These are phyloP conservation scores for Macrotyloma uniflorum DNA, from an alignment of 306 rosid species.

Conservation along the genomic window DNA sequence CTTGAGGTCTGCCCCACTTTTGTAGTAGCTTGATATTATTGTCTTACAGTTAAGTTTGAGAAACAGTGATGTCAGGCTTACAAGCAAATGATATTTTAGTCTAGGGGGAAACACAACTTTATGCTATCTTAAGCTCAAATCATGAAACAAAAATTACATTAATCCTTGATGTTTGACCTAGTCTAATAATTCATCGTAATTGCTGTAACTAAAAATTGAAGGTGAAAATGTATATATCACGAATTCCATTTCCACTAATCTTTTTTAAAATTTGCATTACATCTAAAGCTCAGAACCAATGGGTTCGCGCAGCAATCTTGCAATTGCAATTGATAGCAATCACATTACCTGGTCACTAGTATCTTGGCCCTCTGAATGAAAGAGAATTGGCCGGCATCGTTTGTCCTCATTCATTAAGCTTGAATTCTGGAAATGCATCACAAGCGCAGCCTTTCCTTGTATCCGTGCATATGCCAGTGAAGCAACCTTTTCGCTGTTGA, in stretches of 20 bases:
- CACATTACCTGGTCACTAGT: conserved; percentile 67
- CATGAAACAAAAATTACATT: neutral
- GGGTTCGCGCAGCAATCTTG: neutral
- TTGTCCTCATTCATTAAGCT: conserved; percentile 96
- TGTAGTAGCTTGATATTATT: neutral
- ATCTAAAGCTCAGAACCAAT: neutral
- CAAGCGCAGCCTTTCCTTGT: conserved; percentile 94
- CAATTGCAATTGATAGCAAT: conserved; percentile 7
- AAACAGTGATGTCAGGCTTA: neutral
- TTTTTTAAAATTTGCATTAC: neutral
- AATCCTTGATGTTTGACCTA: neutral
- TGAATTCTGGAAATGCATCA: conserved; percentile 90
- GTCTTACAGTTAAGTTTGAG: neutral
- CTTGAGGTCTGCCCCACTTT: neutral
- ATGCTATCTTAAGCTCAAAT: neutral
- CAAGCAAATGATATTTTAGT: neutral
- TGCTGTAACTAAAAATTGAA: neutral
- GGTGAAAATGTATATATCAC: neutral
- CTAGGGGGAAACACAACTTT: neutral
- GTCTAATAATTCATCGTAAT: neutral
- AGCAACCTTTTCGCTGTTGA: conserved; percentile 92
- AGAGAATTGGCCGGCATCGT: conserved; percentile 90
- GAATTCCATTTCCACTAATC: neutral
- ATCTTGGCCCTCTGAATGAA: conserved; percentile 88
- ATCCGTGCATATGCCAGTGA: conserved; percentile 90